These are phyloP conservation scores for Colletotrichum noveboracense DNA, from an alignment of 2,329 filamentous ascomycete genomes.

Conservation along the genomic window DNA sequence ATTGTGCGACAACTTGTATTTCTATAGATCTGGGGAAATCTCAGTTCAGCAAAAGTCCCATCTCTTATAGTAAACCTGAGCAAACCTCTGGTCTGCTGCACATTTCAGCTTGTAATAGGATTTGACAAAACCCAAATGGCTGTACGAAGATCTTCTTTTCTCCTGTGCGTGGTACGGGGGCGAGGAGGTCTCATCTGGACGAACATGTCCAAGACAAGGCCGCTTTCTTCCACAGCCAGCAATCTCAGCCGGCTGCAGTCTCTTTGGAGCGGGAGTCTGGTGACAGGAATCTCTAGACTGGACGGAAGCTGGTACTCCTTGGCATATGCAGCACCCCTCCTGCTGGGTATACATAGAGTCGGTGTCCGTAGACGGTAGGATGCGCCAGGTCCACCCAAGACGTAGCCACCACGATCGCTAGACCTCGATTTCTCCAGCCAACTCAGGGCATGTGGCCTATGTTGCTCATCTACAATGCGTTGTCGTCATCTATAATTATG, in stretches of 20 bases:
- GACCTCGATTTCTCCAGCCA: neutral
- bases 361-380: neutral
- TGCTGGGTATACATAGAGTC: neutral
- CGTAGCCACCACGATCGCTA: no score
- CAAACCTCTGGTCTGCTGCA: neutral
- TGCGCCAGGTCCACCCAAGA: neutral
- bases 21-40: neutral
- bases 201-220: no score
- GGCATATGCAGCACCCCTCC: rapidly evolving
- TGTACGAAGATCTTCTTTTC: no score
- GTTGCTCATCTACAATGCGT: rapidly evolving
- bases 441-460: no score
- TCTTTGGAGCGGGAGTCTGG: neutral
- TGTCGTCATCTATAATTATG: neutral
- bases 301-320: rapidly evolving
- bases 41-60: neutral
- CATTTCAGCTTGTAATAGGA: no score
- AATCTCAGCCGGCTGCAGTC: no score
- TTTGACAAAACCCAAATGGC: no score
- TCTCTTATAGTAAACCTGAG: rapidly evolving
- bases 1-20: rapidly evolving
- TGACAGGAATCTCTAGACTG: rapidly evolving
- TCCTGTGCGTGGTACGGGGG: no score
- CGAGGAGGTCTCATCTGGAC: no score
- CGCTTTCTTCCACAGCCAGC: no score